Conservation (phyloP, 169 alveolate genomes). For the Miamiensis avidus region DNA sequence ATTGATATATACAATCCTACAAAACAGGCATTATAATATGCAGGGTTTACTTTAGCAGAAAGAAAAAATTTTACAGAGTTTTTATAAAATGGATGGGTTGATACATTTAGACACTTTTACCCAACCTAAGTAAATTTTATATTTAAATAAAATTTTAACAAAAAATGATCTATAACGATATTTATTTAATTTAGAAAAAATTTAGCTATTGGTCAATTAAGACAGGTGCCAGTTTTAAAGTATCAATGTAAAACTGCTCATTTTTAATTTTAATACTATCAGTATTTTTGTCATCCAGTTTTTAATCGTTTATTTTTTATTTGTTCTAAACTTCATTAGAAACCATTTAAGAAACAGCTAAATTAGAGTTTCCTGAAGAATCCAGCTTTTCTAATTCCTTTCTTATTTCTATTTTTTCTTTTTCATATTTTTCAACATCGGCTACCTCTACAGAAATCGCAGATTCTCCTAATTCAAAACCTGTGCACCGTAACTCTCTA, state of each 20-base stretch:
- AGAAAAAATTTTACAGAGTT: constrained; percentile 54
- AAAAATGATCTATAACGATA: too few relatives aligned
- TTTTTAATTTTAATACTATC: too few relatives aligned
- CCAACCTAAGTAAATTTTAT: constrained; percentile 63
- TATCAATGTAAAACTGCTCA: too few relatives aligned
- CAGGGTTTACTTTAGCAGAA: constrained; percentile 77
- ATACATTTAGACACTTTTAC: constrained; percentile 71
- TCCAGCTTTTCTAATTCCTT: neutral
- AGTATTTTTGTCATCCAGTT: too few relatives aligned
- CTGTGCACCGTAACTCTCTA: neutral
- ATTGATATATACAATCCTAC: constrained; percentile 73
- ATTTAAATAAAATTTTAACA: too few relatives aligned
- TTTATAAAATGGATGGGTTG: constrained; percentile 62
- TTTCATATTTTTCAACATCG: neutral
- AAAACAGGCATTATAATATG: constrained; percentile 58
- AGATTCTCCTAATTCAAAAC: neutral
- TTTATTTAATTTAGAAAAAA: too few relatives aligned
- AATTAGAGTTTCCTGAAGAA: neutral
- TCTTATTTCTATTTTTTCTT: neutral
- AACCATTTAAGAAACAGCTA: neutral
- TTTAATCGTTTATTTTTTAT: too few relatives aligned
- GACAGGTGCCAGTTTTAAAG: constrained; percentile 51
- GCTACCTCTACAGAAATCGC: neutral
- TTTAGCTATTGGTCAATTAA: constrained; percentile 70
- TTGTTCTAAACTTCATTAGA: too few relatives aligned